phyloP scores from a whole-genome alignment of 164 flowering plant genomes.

The Umbilicus rupestris region DNA sequence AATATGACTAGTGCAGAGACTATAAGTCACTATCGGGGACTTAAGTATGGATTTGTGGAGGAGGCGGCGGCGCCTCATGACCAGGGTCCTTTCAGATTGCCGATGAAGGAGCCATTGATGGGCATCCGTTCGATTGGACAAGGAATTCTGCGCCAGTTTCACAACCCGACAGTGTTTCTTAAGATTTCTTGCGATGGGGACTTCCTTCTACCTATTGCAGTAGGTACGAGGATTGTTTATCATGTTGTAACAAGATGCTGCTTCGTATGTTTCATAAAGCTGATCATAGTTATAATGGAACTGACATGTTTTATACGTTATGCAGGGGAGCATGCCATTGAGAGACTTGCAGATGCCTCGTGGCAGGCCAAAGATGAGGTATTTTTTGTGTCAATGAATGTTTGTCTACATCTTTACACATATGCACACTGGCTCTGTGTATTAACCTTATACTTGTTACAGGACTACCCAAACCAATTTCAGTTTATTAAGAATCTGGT shows the following conservation, averaged over 20 bases:
- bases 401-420: background rate
- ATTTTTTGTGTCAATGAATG: background rate
- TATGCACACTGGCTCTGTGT: background rate
- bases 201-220: conserved; percentile 55
- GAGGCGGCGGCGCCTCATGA: conserved; percentile 30
- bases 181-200: conserved; percentile 77
- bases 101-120: conserved; percentile 18
- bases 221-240: conserved; percentile 31
- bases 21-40: conserved; percentile 36
- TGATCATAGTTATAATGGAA: conserved; percentile 7
- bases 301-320: background rate
- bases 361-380: conserved; percentile 38
- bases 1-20: conserved; percentile 46
- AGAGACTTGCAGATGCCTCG: conserved; percentile 38
- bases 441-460: conserved; percentile 15
- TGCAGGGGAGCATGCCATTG: conserved; percentile 62
- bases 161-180: conserved; percentile 58
- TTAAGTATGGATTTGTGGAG: conserved; percentile 36
- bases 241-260: too few species aligned
- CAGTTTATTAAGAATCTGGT: conserved; percentile 40
- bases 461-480: conserved; percentile 48
- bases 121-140: conserved; percentile 24
- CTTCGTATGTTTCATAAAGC: background rate
- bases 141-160: conserved; percentile 48
- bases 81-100: conserved; percentile 21